Base-by-base conservation (phyloP, 2,329 filamentous ascomycete genomes). In the Rhinocladiella similis region DNA sequence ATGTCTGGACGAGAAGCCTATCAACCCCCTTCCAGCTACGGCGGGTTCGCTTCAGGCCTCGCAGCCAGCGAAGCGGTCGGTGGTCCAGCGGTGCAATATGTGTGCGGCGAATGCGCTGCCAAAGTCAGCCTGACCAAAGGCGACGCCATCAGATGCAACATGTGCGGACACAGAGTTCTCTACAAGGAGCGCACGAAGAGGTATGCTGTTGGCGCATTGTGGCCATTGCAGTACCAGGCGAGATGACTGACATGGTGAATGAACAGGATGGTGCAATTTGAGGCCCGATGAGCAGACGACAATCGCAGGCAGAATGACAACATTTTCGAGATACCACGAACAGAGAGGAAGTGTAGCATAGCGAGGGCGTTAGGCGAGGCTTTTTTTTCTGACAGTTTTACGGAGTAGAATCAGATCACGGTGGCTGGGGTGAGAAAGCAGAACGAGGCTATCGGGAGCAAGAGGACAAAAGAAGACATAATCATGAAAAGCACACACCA, bases 151-250 rank as follows among this genome's bases (percentile, higher is more conserved):
- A 83, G 90, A 25, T 96, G 91, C 81, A 89, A 90, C 73, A 89
- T 92, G 76, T 99, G 94, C 73, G 94, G 94, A 6, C 94, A 96
- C 69, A 87, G 94, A 64, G 91, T 99, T 60, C 77, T 99, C 65
- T 97, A 97, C 77, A 99, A 99, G 84, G 90, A 97, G 83, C 80
- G 94, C 70, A 99, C 94, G 43, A 97, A 96, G 82, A 85, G 94
- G 94, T 97, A 54, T 46, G 46, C 10, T 22, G 25, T 14, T n/a
- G 19, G 9, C 18, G 2, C 12, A 18, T 27, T 9, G 16, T 13
- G 43, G 27, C 20, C 10, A 22, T 25, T 53, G 33, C 12, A 3
- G 14, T 20, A 10, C 9, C 13, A 20, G 48, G 19, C 29, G 25
- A 49, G 14, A 33, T 39, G 5, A 50, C 57, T 59, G 57, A 58